phyloP scores from a whole-genome alignment of 2,329 filamentous ascomycete genomes.

The Paradendryphiella salina region DNA sequence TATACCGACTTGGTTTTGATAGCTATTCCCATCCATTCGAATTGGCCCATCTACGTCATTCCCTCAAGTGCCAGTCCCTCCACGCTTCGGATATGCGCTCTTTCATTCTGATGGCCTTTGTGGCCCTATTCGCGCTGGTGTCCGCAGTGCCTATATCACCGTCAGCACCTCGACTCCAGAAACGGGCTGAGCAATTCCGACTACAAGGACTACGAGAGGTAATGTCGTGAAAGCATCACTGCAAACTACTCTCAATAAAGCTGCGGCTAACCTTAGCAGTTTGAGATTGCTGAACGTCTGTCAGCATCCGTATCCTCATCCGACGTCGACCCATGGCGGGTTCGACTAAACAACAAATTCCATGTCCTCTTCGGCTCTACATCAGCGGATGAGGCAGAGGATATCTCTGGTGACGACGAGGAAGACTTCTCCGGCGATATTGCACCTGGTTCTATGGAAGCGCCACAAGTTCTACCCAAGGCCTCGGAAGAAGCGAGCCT shows the following conservation, averaged over 20 bases:
- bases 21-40: conserved; percentile 2
- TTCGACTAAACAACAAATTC: conserved; percentile 28
- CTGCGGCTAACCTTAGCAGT: conserved; percentile 25
- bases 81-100: conserved; percentile 28
- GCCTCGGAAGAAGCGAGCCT: conserved; percentile 21
- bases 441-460: conserved; percentile 40
- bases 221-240: conserved; percentile 6
- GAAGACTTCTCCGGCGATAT: conserved; percentile 43
- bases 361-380: conserved; percentile 27
- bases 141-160: conserved; percentile 43
- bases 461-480: conserved; percentile 39
- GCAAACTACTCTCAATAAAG: neutral
- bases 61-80: neutral
- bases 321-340: conserved; percentile 18
- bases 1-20: conserved; percentile 10
- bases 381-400: conserved; percentile 21
- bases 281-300: conserved; percentile 41
- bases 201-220: conserved; percentile 43
- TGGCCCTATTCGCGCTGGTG: conserved; percentile 32
- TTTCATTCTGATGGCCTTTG: conserved; percentile 29
- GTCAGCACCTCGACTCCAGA: conserved; percentile 38
- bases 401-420: conserved; percentile 13
- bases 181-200: conserved; percentile 40
- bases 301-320: conserved; percentile 26
- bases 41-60: conserved; percentile 1